Base-by-base conservation (phyloP, 2,329 filamentous ascomycete species). In the Falciphora oryzae region DNA sequence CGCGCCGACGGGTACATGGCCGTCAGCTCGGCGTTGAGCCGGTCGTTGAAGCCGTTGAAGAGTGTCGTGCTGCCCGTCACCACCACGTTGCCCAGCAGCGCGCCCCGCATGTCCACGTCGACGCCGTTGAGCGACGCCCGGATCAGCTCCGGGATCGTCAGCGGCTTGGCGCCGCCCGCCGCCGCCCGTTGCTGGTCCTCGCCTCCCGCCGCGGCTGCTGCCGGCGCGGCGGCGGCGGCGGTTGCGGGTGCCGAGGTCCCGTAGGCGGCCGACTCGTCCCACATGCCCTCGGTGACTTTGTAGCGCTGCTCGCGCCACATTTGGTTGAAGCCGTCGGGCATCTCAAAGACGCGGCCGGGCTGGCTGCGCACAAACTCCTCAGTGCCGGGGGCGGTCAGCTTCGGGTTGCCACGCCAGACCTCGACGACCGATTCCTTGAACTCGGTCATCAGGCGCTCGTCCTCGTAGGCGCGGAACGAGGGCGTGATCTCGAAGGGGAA, bases 401-500 rank as follows among this genome's bases (percentile, higher is more conserved):
- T 84, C 66, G 89, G 89, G 0, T 91, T 91, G 0, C 92, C 92
- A 31, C 87, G 86, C 94, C 95, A 99, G 18, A 94, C 88, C 78
- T 97, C 93, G 32, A 98, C 93, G 22, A 97, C 92, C 25, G 91
- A 96, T 79, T 99, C 96, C 80, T 99, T 99, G 85, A 96, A 99
- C 75, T 97, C 93, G 53, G 92, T 93, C 65, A 99, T 80, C 57
- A 97, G 89, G 63, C 94, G 91, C 76, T 98, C 95, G 80, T 99
- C 93, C 77, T 98, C 89, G 69, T 94, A 89, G 25, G 83, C 81
- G 66, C 90, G 88, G 84, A 93, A 98, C 1, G 91, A 93, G 32
- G 86, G 83, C 70, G 79, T 76, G 67, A 89, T 80, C 71, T 84
- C 71, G 74, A 82, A 81, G 73, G 82, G 75, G 74, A 92, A 96